Conservation (phyloP, 2,329 filamentous ascomycete species). For the Tetracladium maxilliforme region DNA sequence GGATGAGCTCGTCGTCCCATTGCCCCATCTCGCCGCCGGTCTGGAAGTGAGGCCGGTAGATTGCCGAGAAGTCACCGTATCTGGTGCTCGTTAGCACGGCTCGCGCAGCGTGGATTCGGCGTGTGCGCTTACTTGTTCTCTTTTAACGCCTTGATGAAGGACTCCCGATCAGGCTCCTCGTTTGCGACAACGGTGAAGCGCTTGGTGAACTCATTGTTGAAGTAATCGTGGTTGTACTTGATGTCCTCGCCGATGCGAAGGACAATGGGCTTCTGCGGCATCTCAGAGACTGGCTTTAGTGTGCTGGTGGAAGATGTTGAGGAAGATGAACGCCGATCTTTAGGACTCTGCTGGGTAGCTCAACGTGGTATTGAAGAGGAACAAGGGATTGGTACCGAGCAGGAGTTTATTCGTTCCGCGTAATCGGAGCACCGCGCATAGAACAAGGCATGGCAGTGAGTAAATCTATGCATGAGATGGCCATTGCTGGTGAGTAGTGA, state of each 20-base stretch:
- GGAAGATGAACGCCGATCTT: too few relatives aligned
- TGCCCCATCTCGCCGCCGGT: constrained; percentile 51
- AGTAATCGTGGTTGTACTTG: constrained; percentile 13
- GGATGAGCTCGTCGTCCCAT: constrained; percentile 44
- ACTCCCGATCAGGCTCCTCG: constrained; percentile 32
- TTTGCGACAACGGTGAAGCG: constrained; percentile 24
- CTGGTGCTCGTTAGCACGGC: constrained; percentile 7
- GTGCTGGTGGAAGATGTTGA: too few relatives aligned
- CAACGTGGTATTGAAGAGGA: too few relatives aligned
- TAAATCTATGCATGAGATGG: too few relatives aligned
- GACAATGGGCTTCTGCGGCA: constrained; percentile 10
- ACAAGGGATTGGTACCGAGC: too few relatives aligned
- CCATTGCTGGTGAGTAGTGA: too few relatives aligned
- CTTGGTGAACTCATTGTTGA: constrained; percentile 20
- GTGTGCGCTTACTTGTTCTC: constrained; percentile 20
- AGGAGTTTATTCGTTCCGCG: too few relatives aligned
- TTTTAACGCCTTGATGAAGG: constrained; percentile 31
- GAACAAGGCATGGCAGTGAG: too few relatives aligned
- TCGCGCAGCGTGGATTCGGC: constrained; percentile 4
- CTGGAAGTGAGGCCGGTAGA: constrained; percentile 46
- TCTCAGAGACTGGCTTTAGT: too few relatives aligned
- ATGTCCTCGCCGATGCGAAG: constrained; percentile 16
- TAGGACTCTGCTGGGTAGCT: too few relatives aligned
- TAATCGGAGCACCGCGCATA: too few relatives aligned
- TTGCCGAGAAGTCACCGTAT: constrained; percentile 37